Base-by-base conservation (phyloP, 176 grass and related monocot species). In the Pontederia paniculata region DNA sequence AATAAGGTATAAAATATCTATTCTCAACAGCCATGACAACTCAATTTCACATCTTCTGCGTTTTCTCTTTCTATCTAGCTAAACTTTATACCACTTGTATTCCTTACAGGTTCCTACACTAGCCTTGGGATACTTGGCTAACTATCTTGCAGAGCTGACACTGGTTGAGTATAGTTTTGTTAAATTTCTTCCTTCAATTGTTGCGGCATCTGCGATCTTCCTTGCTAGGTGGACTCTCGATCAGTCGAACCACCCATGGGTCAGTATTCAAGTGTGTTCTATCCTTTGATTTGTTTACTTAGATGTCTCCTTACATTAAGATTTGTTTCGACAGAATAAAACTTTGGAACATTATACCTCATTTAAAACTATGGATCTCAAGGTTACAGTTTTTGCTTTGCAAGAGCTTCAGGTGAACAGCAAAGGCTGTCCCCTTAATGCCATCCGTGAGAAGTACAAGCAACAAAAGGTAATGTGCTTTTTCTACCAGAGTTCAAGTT, bases 321-420 rank as follows among this genome's bases (percentile, higher is more conserved):
- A 37, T 37, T 37, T 37, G 28, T 37, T 0, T 37, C 28, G 64
- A 53, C 80, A 91, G 93, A 91, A 91, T 52, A 15, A 11, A 12
- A 97, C 93, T 55, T 83, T 97, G 43, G 67, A 97, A 64, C 70
- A 88, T 73, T 97, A 84, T 55, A 84, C 86, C 60, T 70, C 80
- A 23, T 91, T 88, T 65, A 91, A 75, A 68, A 76, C 77, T 59
- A 73, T 48, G 21, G 66, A 91, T 78, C 73, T 97, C 68, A 74
- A 71, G 73, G 57, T 28, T 16, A 71, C 80, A 0, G 78, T 90
- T 14, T 25, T 54, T 0, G 68, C 77, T 23, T 73, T 97, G 31
- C 52, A 74, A 72, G 77, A 90, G 48, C 60, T 97, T 54, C 93
- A 97, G 67, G 56, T 71, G 25, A 97, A 97, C 74, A 70, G 52